Conservation (phyloP, 2,329 filamentous ascomycete species). For the Aureobasidium uvarum region DNA sequence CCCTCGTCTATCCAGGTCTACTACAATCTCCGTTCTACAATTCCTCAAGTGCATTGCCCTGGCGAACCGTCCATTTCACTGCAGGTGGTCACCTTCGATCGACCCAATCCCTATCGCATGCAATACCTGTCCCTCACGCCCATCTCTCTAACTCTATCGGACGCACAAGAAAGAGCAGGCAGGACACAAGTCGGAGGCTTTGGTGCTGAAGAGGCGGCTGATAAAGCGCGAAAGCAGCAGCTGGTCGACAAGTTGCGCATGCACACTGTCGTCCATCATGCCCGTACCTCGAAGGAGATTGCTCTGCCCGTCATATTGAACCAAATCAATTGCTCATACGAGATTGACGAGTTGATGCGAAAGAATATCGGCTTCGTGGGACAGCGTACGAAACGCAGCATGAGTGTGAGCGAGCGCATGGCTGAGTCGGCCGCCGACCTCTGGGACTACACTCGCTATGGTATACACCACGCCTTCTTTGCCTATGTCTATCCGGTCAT, state of each 20-base stretch:
- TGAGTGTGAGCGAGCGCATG: conserved; percentile 92
- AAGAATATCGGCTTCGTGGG: conserved; percentile 87
- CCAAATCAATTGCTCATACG: conserved; percentile 94
- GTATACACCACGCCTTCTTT: conserved; percentile 67
- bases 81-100: conserved; percentile 85
- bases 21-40: conserved; percentile 49
- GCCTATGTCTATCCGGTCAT: conserved; percentile 77
- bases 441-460: conserved; percentile 69
- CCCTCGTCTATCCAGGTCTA: conserved; percentile 66
- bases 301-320: conserved; percentile 79
- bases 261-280: conserved; percentile 77
- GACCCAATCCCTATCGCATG: conserved; percentile 83
- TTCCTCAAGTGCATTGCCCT: conserved; percentile 72
- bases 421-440: conserved; percentile 89
- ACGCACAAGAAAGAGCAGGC: conserved; percentile 40
- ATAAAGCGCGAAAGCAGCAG: conserved; percentile 60
- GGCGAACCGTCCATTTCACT: conserved; percentile 65
- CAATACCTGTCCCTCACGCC: conserved; percentile 92
- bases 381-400: conserved; percentile 72
- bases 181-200: conserved; percentile 51
- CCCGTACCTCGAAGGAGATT: conserved; percentile 76
- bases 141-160: conserved; percentile 78
- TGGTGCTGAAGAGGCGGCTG: conserved; percentile 70
- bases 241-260: conserved; percentile 83
- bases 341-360: conserved; percentile 80